Evolutionary conservation across 768 basidiomycete genomes (phyloP), one percentile per base, ranked within the genome.

Genomic region (Leucocoprinus birnbaumii): DNA sequence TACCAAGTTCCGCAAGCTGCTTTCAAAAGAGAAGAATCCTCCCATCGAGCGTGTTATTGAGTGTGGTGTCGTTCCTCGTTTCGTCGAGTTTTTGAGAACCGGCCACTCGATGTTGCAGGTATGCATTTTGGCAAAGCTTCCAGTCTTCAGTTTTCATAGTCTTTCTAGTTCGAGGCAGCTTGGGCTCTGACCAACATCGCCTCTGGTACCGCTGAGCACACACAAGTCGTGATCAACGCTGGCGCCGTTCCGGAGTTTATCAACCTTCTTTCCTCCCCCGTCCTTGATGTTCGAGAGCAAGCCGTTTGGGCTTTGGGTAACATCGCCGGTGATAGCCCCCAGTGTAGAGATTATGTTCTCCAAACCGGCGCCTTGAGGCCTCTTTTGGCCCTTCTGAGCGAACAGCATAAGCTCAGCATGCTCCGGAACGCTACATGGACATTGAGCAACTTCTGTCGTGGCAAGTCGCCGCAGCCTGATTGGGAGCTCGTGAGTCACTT

Each of bases 301-400:
- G 97, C 97, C 22, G 97, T 99, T 22, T 99, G 96, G 97, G 97
- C 97, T 19, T 80, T 99, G 57, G 97, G 97, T 55, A 99, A 99
- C 75, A 98, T 99, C 60, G 97, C 97, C 51, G 97, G 97, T 57
- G 97, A 99, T 71, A 96, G 94, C 61, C 97, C 97, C 19, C 86
- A 90, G 67, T 99, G 97, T 80, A 78, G 97, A 65, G 97, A 99
- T 68, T 95, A 94, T 64, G 97, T 98, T 50, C 83, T 99, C 48
- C 87, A 92, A 65, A 85, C 91, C 66, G 94, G 94, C 57, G 96
- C 97, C 27, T 77, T 99, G 58, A 80, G 93, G 53, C 97, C 97
- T n/a, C 77, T 99, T 54, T 75, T 98, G 59, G 84, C 87, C 27
- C 79, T 94, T 35, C 71, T 96, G 59, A 95, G 89, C 74, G 96